phyloP scores from a whole-genome alignment of 2,329 filamentous ascomycete species.

The Penicillium italicum region DNA sequence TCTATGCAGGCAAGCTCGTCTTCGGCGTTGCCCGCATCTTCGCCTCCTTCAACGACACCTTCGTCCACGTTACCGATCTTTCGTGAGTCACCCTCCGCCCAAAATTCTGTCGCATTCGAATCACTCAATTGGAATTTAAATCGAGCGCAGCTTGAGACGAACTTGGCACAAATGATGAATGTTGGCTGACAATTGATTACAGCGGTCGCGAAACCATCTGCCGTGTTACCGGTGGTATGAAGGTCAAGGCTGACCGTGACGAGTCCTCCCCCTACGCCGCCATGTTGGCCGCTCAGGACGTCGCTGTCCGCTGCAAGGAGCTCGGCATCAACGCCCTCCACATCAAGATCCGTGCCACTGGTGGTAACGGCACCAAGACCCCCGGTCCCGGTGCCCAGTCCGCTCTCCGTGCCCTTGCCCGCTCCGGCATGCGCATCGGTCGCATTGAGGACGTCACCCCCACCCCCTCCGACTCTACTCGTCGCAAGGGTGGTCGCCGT shows the following conservation, averaged over 20 bases:
- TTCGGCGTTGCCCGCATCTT: slow-evolving; percentile 98
- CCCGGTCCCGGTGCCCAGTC: slow-evolving; percentile 98
- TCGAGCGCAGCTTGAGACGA: not conserved
- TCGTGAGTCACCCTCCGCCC: slow-evolving; percentile 54
- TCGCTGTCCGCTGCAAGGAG: slow-evolving; percentile 85
- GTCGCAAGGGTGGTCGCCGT: slow-evolving; percentile 99
- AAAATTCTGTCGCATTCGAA: not conserved
- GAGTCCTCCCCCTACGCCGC: slow-evolving; percentile 99
- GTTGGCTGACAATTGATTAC: slow-evolving; percentile 58
- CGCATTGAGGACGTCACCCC: slow-evolving; percentile 99
- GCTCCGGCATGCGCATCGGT: slow-evolving; percentile 99
- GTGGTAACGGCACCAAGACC: slow-evolving; percentile 99
- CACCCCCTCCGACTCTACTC: slow-evolving; percentile 97
- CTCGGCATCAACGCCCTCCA: slow-evolving; percentile 91
- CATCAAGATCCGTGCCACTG: slow-evolving; percentile 99
- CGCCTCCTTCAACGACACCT: slow-evolving; percentile 89
- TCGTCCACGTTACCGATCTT: slow-evolving; percentile 99
- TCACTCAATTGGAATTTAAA: slow-evolving; percentile 4
- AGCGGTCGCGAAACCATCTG: slow-evolving; percentile 99
- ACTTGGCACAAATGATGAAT: slow-evolving; percentile 33
- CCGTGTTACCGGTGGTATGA: slow-evolving; percentile 99
- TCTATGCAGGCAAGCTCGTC: slow-evolving; percentile 76
- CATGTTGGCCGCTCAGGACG: slow-evolving; percentile 99
- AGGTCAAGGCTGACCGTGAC: slow-evolving; percentile 99
- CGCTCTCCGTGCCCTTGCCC: slow-evolving; percentile 95